A percentile compares a stretch with the other conserved stretches of the same genome.
These are phyloP conservation scores for Gossypium rotundifolium DNA, from an alignment of 345 rosid species.

Conservation along the genomic window DNA sequence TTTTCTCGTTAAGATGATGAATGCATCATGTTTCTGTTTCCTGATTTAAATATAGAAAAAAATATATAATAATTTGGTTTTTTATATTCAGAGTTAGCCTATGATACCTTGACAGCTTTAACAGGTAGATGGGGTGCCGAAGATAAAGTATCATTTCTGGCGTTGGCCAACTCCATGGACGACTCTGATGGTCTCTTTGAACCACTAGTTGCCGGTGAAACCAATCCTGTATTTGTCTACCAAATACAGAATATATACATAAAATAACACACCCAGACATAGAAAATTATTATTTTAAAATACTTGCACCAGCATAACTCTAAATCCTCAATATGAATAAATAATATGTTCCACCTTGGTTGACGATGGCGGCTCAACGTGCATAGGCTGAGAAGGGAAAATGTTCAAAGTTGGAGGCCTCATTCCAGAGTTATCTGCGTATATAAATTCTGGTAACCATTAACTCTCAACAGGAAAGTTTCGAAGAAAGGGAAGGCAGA, in stretches of 20 bases:
- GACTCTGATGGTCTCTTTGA: constrained; percentile 49
- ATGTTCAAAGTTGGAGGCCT: constrained; percentile 96
- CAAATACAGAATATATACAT: constrained; percentile 17
- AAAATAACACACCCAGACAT: background rate
- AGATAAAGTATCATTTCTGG: constrained; percentile 29
- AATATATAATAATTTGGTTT: background rate
- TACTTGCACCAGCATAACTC: background rate
- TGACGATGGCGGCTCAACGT: constrained; percentile 51
- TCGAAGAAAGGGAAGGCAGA: constrained; percentile 8
- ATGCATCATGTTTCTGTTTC: background rate
- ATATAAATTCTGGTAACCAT: constrained; percentile 18
- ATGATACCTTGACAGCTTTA: constrained; percentile 45
- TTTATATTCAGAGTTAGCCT: background rate
- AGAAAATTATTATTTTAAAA: background rate
- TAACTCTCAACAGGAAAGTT: constrained; percentile 2
- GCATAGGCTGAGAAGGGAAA: constrained; percentile 98
- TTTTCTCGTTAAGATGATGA: background rate
- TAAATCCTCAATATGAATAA: constrained; percentile 9
- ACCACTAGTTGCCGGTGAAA: constrained; percentile 40
- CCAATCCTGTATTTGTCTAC: constrained; percentile 32
- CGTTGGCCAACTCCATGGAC: constrained; percentile 49
- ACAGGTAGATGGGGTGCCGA: constrained; percentile 25
- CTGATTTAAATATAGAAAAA: background rate
- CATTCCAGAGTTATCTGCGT: constrained; percentile 67
- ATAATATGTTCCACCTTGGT: constrained; percentile 23